These are phyloP conservation scores for Colletotrichum destructivum DNA, from an alignment of 2,329 filamentous ascomycete species.

Conservation along the genomic window DNA sequence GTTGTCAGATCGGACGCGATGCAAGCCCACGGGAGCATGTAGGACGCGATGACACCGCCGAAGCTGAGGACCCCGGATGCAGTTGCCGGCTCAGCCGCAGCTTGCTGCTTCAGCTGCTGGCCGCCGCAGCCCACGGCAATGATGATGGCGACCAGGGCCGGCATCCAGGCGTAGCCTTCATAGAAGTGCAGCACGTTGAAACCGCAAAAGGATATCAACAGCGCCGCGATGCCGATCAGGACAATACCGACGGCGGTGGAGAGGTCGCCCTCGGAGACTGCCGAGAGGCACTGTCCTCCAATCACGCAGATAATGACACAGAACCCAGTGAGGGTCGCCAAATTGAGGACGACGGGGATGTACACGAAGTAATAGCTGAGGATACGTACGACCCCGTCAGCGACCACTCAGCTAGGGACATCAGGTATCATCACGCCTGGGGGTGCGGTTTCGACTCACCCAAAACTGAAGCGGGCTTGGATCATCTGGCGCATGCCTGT, in stretches of 20 bases:
- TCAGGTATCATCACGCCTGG: too few species aligned
- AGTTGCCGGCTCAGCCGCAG: conserved; percentile 52
- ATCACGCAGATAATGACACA: conserved; percentile 63
- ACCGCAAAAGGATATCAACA: conserved; percentile 64
- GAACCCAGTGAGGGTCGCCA: conserved; percentile 64
- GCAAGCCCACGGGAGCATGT: conserved; percentile 74
- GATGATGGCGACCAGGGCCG: conserved; percentile 56
- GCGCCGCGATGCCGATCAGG: conserved; percentile 60
- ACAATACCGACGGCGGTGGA: conserved; percentile 63
- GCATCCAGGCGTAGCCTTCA: conserved; percentile 64
- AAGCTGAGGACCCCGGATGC: conserved; percentile 68
- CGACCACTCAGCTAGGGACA: not conserved
- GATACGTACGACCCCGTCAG: too few species aligned
- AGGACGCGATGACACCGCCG: conserved; percentile 73
- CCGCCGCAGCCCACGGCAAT: conserved; percentile 59
- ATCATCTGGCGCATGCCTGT: conserved; percentile 65
- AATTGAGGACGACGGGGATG: conserved; percentile 56
- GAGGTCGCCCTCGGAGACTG: conserved; percentile 55
- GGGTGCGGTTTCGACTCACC: conserved; percentile 5
- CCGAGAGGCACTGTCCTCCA: conserved; percentile 59
- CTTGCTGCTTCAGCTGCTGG: conserved; percentile 56
- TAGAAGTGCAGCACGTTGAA: conserved; percentile 61
- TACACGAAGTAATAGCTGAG: conserved; percentile 43
- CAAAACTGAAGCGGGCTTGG: conserved; percentile 57
- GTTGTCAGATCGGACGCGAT: conserved; percentile 74